phyloP scores from a whole-genome alignment of 2,329 filamentous ascomycete species.

The Metarhizium brunneum region DNA sequence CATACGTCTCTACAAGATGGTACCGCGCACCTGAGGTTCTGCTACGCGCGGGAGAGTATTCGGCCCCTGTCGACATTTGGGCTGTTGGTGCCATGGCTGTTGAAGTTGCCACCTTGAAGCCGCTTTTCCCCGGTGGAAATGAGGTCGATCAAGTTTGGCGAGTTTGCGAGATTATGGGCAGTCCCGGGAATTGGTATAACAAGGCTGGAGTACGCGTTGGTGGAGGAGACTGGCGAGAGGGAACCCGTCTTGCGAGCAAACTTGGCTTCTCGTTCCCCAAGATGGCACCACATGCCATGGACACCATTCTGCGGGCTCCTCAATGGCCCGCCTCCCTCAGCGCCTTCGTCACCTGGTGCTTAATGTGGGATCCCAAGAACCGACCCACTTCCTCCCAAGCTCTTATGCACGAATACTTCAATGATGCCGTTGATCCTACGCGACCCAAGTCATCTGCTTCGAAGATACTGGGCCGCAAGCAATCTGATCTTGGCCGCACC shows the following conservation, averaged over 20 bases:
- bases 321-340: slow-evolving; percentile 86
- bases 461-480: slow-evolving; percentile 77
- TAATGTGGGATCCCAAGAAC: slow-evolving; percentile 96
- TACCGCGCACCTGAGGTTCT: slow-evolving; percentile 95
- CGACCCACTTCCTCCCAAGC: slow-evolving; percentile 89
- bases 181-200: slow-evolving; percentile 95
- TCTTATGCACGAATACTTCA: slow-evolving; percentile 90
- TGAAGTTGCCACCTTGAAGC: slow-evolving; percentile 92
- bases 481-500: slow-evolving; percentile 68
- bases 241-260: slow-evolving; percentile 85
- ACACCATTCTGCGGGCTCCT: slow-evolving; percentile 80
- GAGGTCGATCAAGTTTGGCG: slow-evolving; percentile 99
- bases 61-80: slow-evolving; percentile 97
- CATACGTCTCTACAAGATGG: slow-evolving; percentile 97
- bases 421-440: slow-evolving; percentile 83
- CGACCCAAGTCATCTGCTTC: slow-evolving; percentile 86
- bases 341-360: slow-evolving; percentile 94
- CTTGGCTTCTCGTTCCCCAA: slow-evolving; percentile 97
- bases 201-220: slow-evolving; percentile 80
- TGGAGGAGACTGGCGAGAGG: slow-evolving; percentile 95
- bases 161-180: slow-evolving; percentile 98
- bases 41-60: slow-evolving; percentile 89
- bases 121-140: slow-evolving; percentile 92
- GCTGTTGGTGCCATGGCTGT: slow-evolving; percentile 98
- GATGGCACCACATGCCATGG: slow-evolving; percentile 97